phyloP scores from a whole-genome alignment of 768 basidiomycete species.

The Chlorophyllum brunneum region DNA sequence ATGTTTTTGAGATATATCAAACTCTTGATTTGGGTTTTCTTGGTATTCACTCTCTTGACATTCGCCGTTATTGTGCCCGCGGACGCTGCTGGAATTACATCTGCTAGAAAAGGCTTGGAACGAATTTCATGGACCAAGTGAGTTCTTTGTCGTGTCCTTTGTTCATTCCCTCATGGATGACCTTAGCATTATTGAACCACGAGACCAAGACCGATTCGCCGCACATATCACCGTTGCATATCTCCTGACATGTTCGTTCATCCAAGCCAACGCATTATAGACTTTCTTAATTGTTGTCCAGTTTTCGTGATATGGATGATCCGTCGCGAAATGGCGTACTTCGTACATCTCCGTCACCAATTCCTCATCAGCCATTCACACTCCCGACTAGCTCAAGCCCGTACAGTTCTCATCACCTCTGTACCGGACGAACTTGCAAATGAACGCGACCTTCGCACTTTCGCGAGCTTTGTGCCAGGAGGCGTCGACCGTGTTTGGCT shows the following conservation, averaged over 20 bases:
- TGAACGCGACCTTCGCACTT: slow-evolving; percentile 43
- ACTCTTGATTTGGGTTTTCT: slow-evolving; percentile 57
- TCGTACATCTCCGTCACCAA: slow-evolving; percentile 50
- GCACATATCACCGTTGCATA: slow-evolving; percentile 57
- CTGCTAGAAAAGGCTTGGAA: slow-evolving; percentile 33
- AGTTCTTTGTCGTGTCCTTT: slow-evolving; percentile 14
- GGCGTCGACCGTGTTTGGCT: slow-evolving; percentile 69
- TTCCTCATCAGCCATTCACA: slow-evolving; percentile 60
- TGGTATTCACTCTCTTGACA: slow-evolving; percentile 50
- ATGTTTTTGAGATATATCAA: slow-evolving; percentile 62
- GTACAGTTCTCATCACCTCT: slow-evolving; percentile 64
- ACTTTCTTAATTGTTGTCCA: slow-evolving; percentile 19
- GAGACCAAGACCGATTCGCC: slow-evolving; percentile 41
- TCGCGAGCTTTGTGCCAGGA: slow-evolving; percentile 65
- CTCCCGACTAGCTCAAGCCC: slow-evolving; percentile 57
- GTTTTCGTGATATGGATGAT: slow-evolving; percentile 62
- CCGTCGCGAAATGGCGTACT: slow-evolving; percentile 53
- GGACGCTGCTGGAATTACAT: slow-evolving; percentile 39
- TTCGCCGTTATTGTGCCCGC: slow-evolving; percentile 61
- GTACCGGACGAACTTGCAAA: slow-evolving; percentile 52
- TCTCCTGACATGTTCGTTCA: slow-evolving; percentile 40
- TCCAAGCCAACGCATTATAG: slow-evolving; percentile 1
- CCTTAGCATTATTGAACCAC: slow-evolving; percentile 31
- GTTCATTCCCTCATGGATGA: background rate
- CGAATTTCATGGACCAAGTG: slow-evolving; percentile 51